phyloP scores from a whole-genome alignment of 2,329 filamentous ascomycete genomes.

The Nothomitra cinnamomea region DNA sequence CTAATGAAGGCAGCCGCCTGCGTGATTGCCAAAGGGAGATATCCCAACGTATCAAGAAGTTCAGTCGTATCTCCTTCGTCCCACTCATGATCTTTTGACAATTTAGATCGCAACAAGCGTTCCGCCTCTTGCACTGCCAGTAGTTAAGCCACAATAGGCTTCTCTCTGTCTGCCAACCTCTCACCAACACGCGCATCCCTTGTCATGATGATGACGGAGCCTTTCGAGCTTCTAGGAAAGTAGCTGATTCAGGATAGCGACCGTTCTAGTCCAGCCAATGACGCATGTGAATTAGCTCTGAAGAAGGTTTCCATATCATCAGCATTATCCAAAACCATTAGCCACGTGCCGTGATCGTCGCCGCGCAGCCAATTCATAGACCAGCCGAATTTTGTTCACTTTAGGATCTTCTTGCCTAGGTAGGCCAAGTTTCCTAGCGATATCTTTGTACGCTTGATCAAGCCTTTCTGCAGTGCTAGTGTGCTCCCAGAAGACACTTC shows the following conservation, averaged over 20 bases:
- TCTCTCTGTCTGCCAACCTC: slow-evolving; percentile 13
- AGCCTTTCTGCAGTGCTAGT: slow-evolving; percentile 7
- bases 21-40: slow-evolving; percentile 12
- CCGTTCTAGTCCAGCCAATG: not conserved
- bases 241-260: slow-evolving; percentile 7
- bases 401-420: slow-evolving; percentile 7
- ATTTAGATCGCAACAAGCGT: slow-evolving; percentile 2
- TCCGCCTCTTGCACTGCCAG: slow-evolving; percentile 3
- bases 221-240: slow-evolving; percentile 13
- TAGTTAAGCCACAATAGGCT: slow-evolving; percentile 13
- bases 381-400: slow-evolving; percentile 4
- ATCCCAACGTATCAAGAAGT: slow-evolving; percentile 8
- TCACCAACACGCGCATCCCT: slow-evolving; percentile 19
- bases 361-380: slow-evolving; percentile 6
- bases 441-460: slow-evolving; percentile 10
- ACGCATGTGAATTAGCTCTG: not conserved
- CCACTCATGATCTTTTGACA: not conserved
- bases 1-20: slow-evolving; percentile 12
- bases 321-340: slow-evolving; percentile 14
- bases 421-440: slow-evolving; percentile 8
- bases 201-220: slow-evolving; percentile 20
- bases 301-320: slow-evolving; percentile 10
- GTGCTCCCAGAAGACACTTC: slow-evolving; percentile 12
- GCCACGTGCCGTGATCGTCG: slow-evolving; percentile 8
- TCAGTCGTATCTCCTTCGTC: not conserved